These are phyloP conservation scores for Eutypella sp. DNA, from an alignment of 2,329 filamentous ascomycete species.

Conservation along the genomic window DNA sequence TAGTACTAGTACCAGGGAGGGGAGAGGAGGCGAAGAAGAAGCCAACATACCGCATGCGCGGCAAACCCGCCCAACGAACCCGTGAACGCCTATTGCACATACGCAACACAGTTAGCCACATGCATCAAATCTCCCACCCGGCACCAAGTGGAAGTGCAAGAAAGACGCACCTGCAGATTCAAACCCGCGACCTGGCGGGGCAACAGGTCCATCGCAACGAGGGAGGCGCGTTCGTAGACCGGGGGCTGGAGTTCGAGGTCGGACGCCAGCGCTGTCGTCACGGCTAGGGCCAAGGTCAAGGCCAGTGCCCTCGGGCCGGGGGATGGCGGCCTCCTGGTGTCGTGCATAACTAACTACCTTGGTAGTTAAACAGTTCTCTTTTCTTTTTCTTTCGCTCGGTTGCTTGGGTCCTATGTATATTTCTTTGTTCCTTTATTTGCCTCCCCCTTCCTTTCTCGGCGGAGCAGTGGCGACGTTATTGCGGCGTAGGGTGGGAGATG, in stretches of 20 bases:
- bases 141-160: too few species aligned
- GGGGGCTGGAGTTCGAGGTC: too few species aligned
- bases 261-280: constrained; percentile 9
- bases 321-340: too few species aligned
- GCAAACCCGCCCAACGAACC: constrained; percentile 34
- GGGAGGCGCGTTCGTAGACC: too few species aligned
- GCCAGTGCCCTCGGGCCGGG: too few species aligned
- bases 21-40: background rate
- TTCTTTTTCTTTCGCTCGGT: too few species aligned
- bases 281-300: constrained; percentile 1
- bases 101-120: background rate
- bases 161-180: constrained; percentile 32
- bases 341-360: too few species aligned
- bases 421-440: background rate
- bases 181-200: constrained; percentile 22
- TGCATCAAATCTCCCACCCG: too few species aligned
- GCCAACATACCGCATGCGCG: constrained; percentile 29
- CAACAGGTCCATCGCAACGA: constrained; percentile 29
- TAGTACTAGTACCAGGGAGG: background rate
- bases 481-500: too few species aligned
- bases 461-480: too few species aligned
- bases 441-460: background rate
- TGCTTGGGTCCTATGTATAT: too few species aligned
- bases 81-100: constrained; percentile 31
- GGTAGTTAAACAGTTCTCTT: too few species aligned